Evolutionary conservation across 192 early-diverging fungal species (phyloP), one percentile per base, ranked within the genome.

Genomic region (Coemansia sp.): DNA sequence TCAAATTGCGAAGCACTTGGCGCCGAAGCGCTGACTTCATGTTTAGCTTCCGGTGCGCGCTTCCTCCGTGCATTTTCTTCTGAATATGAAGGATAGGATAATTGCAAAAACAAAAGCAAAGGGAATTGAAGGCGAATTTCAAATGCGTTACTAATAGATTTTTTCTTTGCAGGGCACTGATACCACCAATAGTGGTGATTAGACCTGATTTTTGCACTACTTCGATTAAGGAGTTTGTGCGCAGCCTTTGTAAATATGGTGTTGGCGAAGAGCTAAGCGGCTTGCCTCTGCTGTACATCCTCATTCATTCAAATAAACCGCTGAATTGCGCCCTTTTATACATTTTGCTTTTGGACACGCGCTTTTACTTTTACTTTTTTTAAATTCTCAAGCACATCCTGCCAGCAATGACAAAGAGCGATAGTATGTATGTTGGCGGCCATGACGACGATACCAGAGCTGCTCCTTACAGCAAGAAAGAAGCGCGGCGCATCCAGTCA

Each of bases 1-100:
- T 87, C 79, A 96, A 83, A 76, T 94, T 96, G 59, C 92, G 82
- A 28, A 95, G 80, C 74, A 96, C 84, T 34, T 89, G 86, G 62
- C 85, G 85, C 62, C 94, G 85, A 76, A 94, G 76, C 75, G 71
- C 72, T 51, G 81, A 77, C 21, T 66, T 55, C 74, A 74, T 74
- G 57, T 78, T 78, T 26, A 83, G 76, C 65, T 78, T 83, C 38
- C 76, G 63, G n/a, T 64, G 66, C 31, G 60, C 61, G 62, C 68
- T 71, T 37, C 60, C 67, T 28, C 71, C 70, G 69, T 82, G 74
- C 79, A 82, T 50, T 50, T 26, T 50, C 4, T 31, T 31, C 4
- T 24, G 24, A 50, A 50, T 50, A 50, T 26, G 23, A 21, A 9
- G n/a, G 5, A 21, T 18, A 46, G 18, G 13, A 50, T 13, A 50